Conservation (phyloP, 441 rosid genomes). For the Pelargonium citronellum region DNA sequence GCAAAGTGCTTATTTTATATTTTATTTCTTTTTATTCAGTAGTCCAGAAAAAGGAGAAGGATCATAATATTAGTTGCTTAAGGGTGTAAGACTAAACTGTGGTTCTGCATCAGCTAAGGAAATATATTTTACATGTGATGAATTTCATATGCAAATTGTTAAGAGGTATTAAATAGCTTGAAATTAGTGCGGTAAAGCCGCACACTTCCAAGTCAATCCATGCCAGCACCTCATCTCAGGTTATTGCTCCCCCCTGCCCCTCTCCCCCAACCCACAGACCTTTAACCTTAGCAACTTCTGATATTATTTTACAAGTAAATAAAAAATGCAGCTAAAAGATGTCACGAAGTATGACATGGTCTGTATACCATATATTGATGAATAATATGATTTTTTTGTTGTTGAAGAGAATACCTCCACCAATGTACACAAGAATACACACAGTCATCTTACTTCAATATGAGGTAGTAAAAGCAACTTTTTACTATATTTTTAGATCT, state of each 20-base stretch:
- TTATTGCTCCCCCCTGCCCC: not conserved
- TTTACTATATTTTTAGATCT: too few relatives aligned
- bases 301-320: not conserved
- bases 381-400: too few relatives aligned
- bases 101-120: not conserved
- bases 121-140: not conserved
- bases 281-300: not conserved
- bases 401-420: too few relatives aligned
- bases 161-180: not conserved
- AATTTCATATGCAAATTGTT: not conserved
- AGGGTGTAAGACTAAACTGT: not conserved
- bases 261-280: slow-evolving; percentile 3
- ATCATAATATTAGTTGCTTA: not conserved
- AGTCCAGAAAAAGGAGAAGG: too few relatives aligned
- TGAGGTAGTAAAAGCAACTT: too few relatives aligned
- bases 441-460: too few relatives aligned
- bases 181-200: not conserved
- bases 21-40: too few relatives aligned
- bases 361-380: too few relatives aligned
- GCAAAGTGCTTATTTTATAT: too few relatives aligned
- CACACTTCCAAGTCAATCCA: not conserved
- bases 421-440: too few relatives aligned
- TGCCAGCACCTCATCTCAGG: not conserved
- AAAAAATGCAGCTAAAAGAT: not conserved
- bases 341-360: not conserved